A percentile compares a stretch with the other conserved stretches of the same genome.
Conservation (phyloP, 2,329 filamentous ascomycete genomes). For the Dothideomycetes sp. region DNA sequence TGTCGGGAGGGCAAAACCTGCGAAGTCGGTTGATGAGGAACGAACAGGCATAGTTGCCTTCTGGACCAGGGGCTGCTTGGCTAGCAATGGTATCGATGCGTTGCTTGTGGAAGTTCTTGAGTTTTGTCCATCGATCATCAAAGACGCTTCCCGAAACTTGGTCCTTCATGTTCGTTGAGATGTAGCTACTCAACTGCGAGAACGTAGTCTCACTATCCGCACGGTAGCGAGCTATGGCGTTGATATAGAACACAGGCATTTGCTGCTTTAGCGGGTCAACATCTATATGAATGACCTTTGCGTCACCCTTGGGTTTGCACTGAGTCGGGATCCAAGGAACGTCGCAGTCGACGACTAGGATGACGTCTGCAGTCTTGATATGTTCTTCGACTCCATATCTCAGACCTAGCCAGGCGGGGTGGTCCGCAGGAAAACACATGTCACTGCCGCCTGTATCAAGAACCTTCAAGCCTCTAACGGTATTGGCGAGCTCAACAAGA, state of each 20-base stretch:
- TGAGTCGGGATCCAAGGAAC: conserved; percentile 88
- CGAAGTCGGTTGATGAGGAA: conserved; percentile 47
- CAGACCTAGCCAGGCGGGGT: conserved; percentile 50
- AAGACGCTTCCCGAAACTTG: conserved; percentile 31
- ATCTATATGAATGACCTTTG: conserved; percentile 55
- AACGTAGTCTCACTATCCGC: conserved; percentile 46
- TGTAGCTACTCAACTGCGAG: conserved; percentile 55
- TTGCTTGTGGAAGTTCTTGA: conserved; percentile 48
- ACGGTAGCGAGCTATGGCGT: conserved; percentile 40
- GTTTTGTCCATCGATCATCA: conserved; percentile 38
- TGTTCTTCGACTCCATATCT: conserved; percentile 63
- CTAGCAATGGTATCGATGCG: conserved; percentile 50
- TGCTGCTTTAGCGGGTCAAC: conserved; percentile 55
- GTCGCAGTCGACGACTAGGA: conserved; percentile 78
- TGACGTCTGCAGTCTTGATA: conserved; percentile 69
- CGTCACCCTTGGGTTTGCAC: conserved; percentile 44
- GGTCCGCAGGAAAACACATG: conserved; percentile 68
- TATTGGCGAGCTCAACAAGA: conserved; percentile 56
- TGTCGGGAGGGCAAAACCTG: conserved; percentile 47
- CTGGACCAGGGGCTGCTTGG: conserved; percentile 45
- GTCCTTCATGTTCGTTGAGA: conserved; percentile 38
- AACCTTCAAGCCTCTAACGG: conserved; percentile 57
- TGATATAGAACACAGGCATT: conserved; percentile 48
- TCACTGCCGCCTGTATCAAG: conserved; percentile 68
- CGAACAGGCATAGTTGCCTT: conserved; percentile 52